These are phyloP conservation scores for Hypoxylon intermedium DNA, from an alignment of 495 filamentous ascomycete species.

Conservation along the genomic window DNA sequence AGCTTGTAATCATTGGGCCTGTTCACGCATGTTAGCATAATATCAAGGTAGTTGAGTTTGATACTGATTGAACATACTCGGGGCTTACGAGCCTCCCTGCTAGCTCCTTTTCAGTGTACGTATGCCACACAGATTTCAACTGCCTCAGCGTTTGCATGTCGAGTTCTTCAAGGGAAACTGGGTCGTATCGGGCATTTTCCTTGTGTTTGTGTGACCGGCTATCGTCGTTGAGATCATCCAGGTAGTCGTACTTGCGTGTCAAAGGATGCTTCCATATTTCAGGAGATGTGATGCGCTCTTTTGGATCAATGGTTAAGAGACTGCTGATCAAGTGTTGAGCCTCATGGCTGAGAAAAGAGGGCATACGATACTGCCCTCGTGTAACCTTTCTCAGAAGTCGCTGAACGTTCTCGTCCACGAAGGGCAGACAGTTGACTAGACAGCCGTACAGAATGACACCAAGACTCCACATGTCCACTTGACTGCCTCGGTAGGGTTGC, in stretches of 20 bases:
- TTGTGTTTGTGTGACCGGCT: conserved; percentile 29
- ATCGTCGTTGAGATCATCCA: conserved; percentile 59
- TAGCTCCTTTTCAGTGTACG: conserved; percentile 73
- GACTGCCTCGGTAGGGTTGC: conserved; percentile 76
- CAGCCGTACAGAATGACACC: conserved; percentile 89
- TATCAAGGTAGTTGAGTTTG: not conserved
- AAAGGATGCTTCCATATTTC: conserved; percentile 86
- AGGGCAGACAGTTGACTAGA: conserved; percentile 80
- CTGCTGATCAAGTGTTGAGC: conserved; percentile 78
- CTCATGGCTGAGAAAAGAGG: conserved; percentile 68
- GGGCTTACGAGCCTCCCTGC: conserved; percentile 67
- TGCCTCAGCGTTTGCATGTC: conserved; percentile 82
- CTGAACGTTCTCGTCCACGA: conserved; percentile 67
- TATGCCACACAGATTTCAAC: conserved; percentile 87
- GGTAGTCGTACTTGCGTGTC: conserved; percentile 76
- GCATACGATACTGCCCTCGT: conserved; percentile 75
- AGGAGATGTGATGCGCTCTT: conserved; percentile 74
- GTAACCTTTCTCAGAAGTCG: conserved; percentile 70
- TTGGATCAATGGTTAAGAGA: conserved; percentile 77
- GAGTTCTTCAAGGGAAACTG: conserved; percentile 61
- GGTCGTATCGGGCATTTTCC: conserved; percentile 41
- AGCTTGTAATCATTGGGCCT: conserved; percentile 87
- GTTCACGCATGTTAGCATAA: conserved; percentile 38
- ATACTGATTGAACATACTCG: conserved; percentile 59
- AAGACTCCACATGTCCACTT: conserved; percentile 92